Evolutionary conservation across 306 rosid genomes (phyloP), one percentile per base, ranked within the genome.

Genomic region (Psophocarpus tetragonolobus): DNA sequence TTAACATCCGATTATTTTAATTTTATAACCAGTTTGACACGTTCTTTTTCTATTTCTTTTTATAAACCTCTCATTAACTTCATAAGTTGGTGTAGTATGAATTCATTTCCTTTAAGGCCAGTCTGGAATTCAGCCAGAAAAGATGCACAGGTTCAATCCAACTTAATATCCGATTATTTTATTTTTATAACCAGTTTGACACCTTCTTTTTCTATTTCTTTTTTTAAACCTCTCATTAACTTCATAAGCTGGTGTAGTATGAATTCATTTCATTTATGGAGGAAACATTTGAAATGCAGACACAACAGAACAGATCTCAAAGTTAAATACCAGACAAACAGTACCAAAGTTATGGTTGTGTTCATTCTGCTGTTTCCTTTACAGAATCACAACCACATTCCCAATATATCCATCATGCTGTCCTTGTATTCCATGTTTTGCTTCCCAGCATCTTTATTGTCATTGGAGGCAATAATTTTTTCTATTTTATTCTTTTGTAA

Each of bases 401-500:
- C 79, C 61, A 26, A 26, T 36, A 13, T 58, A 39, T 7, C 66
- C 67, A 36, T 64, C 21, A 14, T 33, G 4, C 2, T 35, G 36
- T 36, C 75, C 11, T 61, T 50, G 50, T 39, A n/a, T 35, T 42
- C 69, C 18, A 41, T 15, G 69, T 53, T 64, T 62, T 38, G 44
- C 70, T 66, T n/a, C 29, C 47, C 9, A 36, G 79, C 68, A 63
- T 65, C 9, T 54, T 41, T n/a, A 32, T 35, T 70, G 29, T 54
- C 39, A 53, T 56, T 65, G 18, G 24, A 42, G 51, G 26, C 45
- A 27, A 72, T 71, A 48, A 7, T 5, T 0, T 17, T 17, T 69
- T 6, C 3, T 79, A 4, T 70, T 71, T n/a, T 50, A 35, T 38
- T 66, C 12, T 24, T 66, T 68, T 27, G 78, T 82, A 26, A 39